These are phyloP conservation scores for Magnolia sinica DNA, from an alignment of 164 flowering plant genomes.

Conservation along the genomic window DNA sequence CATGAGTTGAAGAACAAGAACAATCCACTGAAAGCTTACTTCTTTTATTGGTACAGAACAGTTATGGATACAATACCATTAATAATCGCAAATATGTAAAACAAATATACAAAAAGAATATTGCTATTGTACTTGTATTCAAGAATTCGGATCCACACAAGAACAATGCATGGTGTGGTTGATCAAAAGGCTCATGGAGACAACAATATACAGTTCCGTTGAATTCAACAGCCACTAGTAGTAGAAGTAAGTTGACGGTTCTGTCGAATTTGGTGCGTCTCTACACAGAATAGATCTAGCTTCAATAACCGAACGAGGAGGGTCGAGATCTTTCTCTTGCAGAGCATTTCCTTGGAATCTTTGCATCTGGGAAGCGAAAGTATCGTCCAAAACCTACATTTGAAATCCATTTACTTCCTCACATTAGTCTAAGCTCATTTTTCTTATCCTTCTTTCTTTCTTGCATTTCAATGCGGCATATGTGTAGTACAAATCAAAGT, in stretches of 20 bases:
- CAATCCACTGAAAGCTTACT: background rate
- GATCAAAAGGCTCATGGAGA: background rate
- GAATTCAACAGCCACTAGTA: background rate
- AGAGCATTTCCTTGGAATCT: conserved; percentile 77
- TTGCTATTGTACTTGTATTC: background rate
- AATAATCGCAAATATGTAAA: background rate
- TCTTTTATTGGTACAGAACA: conserved; percentile 1
- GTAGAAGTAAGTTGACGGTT: conserved; percentile 31
- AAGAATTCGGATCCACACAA: background rate
- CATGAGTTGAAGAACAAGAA: no score
- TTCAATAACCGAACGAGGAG: conserved; percentile 80
- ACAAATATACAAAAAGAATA: background rate
- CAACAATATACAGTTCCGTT: background rate
- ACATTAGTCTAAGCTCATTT: background rate
- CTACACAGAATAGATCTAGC: conserved; percentile 87
- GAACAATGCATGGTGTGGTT: no score
- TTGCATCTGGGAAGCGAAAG: conserved; percentile 93
- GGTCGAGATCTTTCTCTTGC: conserved; percentile 80
- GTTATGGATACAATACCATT: background rate
- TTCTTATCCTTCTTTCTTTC: background rate
- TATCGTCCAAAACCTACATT: conserved; percentile 81
- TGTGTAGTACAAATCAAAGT: background rate
- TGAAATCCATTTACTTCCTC: background rate
- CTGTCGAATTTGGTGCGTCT: conserved; percentile 39
- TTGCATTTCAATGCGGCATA: background rate